These are phyloP conservation scores for Aspergillus heteromorphus DNA, from an alignment of 495 filamentous ascomycete species.

Conservation along the genomic window DNA sequence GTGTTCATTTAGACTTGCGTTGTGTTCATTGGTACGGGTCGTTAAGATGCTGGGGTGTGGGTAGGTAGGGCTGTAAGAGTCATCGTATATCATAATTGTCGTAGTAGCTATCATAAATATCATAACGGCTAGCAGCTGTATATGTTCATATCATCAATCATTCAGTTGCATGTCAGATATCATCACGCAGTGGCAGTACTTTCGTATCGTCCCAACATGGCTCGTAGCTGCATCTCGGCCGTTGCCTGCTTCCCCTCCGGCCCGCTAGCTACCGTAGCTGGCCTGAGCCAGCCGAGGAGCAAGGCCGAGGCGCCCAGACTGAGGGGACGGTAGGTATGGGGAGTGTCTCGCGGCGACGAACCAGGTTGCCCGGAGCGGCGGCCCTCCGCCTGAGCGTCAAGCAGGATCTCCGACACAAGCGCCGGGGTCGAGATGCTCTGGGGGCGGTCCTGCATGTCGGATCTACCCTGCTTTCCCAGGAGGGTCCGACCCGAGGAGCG, in stretches of 20 bases:
- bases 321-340: not conserved
- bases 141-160: not conserved
- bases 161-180: not conserved
- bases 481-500: constrained; percentile 27
- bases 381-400: constrained; percentile 33
- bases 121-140: not conserved
- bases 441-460: constrained; percentile 6
- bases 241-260: constrained; percentile 20
- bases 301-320: constrained; percentile 1
- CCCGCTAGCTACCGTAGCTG: constrained; percentile 17
- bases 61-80: not conserved
- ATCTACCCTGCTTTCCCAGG: constrained; percentile 16
- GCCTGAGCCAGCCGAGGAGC: constrained; percentile 36
- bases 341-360: not conserved
- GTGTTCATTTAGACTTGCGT: too few relatives aligned
- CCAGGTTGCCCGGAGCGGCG: not conserved
- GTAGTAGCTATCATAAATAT: too few relatives aligned
- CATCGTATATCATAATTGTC: not conserved
- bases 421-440: constrained; percentile 31
- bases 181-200: not conserved
- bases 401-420: constrained; percentile 35
- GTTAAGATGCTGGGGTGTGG: not conserved
- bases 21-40: not conserved
- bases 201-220: constrained; percentile 29
- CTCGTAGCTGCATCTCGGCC: constrained; percentile 35